These are phyloP conservation scores for Ambrosia hybrid DNA, from an alignment of 140 eudicot species.

Conservation along the genomic window DNA sequence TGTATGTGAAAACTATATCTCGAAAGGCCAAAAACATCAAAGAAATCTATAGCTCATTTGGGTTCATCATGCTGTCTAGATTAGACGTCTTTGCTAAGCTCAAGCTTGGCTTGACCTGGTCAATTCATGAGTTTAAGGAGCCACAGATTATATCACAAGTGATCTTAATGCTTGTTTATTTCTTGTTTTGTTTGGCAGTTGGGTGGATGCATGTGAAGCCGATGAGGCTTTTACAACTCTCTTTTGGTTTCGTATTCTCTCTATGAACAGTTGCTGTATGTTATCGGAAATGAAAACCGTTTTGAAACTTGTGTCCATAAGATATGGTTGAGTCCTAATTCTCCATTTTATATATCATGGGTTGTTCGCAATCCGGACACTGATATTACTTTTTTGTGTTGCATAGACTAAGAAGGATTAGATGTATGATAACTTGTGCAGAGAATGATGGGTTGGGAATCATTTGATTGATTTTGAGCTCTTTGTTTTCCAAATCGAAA, in stretches of 20 bases:
- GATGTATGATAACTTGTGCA: neutral
- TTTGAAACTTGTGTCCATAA: constrained; percentile 35
- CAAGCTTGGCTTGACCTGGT: no score
- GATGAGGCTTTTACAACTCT: constrained; percentile 13
- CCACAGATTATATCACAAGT: neutral
- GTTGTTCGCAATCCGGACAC: constrained; percentile 15
- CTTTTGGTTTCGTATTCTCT: neutral
- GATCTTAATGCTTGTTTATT: neutral
- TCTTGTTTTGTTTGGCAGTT: constrained; percentile 45
- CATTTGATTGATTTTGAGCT: neutral
- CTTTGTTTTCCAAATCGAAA: constrained; percentile 5
- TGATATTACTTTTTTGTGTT: constrained; percentile 11
- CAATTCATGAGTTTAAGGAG: no score
- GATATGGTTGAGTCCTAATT: constrained; percentile 32
- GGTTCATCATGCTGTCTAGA: no score
- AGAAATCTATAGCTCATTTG: no score
- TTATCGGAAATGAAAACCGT: constrained; percentile 21
- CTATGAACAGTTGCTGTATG: constrained; percentile 20
- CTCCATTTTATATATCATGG: constrained; percentile 24
- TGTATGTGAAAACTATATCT: no score
- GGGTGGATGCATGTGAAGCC: constrained; percentile 78
- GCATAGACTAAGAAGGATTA: neutral
- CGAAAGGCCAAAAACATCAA: no score
- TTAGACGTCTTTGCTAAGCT: no score
- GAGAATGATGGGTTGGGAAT: neutral